A percentile compares a stretch with the other conserved stretches of the same genome.
Conservation (phyloP, 352 stramenopile genomes). For the Phytophthora lateralis region DNA sequence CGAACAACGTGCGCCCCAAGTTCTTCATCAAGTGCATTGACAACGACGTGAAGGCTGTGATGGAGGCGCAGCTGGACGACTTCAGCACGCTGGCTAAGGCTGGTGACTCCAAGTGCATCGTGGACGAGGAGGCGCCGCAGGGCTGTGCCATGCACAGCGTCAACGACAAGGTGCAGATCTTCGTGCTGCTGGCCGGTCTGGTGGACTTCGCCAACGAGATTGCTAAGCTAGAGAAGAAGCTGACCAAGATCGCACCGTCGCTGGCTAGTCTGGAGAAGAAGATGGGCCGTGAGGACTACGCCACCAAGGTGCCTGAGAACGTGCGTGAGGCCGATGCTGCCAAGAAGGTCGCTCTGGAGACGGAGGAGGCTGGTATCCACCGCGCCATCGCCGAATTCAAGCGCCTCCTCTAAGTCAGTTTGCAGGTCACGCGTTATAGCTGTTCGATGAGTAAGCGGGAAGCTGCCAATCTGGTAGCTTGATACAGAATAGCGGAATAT, state of each 20-base stretch:
- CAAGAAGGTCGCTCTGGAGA: conserved; percentile 81
- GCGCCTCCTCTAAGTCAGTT: conserved; percentile 60
- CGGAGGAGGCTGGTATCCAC: conserved; percentile 82
- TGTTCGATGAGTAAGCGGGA: conserved; percentile 6
- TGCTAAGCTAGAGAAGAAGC: conserved; percentile 89
- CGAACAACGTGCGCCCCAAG: conserved; percentile 78
- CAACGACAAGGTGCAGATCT: conserved; percentile 93
- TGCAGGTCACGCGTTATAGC: conserved; percentile 10
- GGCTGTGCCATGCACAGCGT: conserved; percentile 93
- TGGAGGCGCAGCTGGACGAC: conserved; percentile 91
- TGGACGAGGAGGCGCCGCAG: conserved; percentile 80
- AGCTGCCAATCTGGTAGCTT: conserved; percentile 10
- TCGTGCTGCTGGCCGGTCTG: conserved; percentile 84
- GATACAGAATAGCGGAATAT: conserved; percentile 27
- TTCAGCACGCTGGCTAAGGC: conserved; percentile 96
- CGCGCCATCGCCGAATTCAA: conserved; percentile 80
- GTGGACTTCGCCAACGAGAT: conserved; percentile 92
- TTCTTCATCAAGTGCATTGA: conserved; percentile 93
- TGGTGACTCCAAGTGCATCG: conserved; percentile 89
- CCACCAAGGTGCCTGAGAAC: conserved; percentile 77
- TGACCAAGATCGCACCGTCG: conserved; percentile 80
- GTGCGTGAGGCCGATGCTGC: conserved; percentile 79
- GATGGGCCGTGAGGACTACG: conserved; percentile 79
- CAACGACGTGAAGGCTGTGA: conserved; percentile 67
- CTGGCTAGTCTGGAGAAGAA: conserved; percentile 82